These are phyloP conservation scores for Penicillium dipodomyicola DNA, from an alignment of 495 filamentous ascomycete species.

Conservation along the genomic window DNA sequence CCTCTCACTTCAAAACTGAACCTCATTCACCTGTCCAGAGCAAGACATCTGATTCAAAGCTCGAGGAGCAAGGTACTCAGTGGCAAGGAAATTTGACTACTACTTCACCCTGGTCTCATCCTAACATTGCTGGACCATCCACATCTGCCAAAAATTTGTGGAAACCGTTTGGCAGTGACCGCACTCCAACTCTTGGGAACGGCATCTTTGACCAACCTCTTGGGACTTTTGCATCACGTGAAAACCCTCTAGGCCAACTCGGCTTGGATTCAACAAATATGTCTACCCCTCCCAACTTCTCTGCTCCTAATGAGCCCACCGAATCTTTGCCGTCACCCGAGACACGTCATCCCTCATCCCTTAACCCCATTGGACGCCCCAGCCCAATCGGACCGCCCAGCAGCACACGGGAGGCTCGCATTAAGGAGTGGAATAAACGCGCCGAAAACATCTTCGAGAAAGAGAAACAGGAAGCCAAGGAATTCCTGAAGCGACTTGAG, in stretches of 20 bases:
- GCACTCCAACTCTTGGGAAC: conserved; percentile 68
- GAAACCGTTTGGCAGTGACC: conserved; percentile 69
- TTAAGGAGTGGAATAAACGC: conserved; percentile 53
- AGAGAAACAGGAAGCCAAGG: conserved; percentile 43
- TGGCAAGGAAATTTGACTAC: conserved; percentile 41
- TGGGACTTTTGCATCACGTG: conserved; percentile 44
- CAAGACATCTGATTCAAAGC: conserved; percentile 23
- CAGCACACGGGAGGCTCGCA: conserved; percentile 35
- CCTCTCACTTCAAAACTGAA: conserved; percentile 24
- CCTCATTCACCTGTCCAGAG: conserved; percentile 17
- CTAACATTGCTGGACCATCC: conserved; percentile 35
- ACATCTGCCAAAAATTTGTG: conserved; percentile 62
- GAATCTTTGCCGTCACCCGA: conserved; percentile 39
- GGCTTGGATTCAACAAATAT: conserved; percentile 41
- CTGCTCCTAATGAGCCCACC: conserved; percentile 36
- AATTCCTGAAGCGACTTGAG: conserved; percentile 42
- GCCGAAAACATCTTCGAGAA: conserved; percentile 40
- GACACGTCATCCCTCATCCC: conserved; percentile 33
- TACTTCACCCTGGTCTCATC: conserved; percentile 39
- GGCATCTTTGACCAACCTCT: conserved; percentile 72
- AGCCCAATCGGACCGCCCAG: conserved; percentile 54
- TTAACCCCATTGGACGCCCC: conserved; percentile 43
- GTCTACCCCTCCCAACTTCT: conserved; percentile 34
- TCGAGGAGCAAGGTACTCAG: conserved; percentile 38
- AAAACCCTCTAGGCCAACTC: conserved; percentile 40